Evolutionary conservation across 176 grass and related monocot genomes (phyloP), one percentile per base, ranked within the genome.

Genomic region (Bolboschoenus planiculmis): DNA sequence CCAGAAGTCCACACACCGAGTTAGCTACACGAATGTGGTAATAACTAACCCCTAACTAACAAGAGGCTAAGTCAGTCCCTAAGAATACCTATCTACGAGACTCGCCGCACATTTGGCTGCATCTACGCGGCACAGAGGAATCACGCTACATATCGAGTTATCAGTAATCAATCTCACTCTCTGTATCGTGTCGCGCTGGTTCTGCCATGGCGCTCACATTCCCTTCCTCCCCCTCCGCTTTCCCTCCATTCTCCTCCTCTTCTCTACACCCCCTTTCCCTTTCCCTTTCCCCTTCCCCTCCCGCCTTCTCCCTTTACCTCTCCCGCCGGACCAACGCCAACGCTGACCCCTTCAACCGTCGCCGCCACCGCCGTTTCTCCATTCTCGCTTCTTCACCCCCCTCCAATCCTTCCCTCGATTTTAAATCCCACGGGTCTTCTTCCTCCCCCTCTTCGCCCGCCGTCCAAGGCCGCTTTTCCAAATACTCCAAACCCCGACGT

Each of bases 321-420:
- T 82, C 87, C 23, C 66, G 83, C 5, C 86, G 67, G 67, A 65
- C 78, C 46, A 89, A 80, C 34, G 33, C 34, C 31, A 66, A 66
- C 29, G 1, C 42, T 0, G 4, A 29, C 0, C 71, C 42, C 43
- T 29, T 85, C 80, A 50, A 63, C 35, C 35, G 48, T 13, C 84
- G 80, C 34, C 80, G 59, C 11, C 84, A 53, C 91, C 90, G 89
- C 84, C 88, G 94, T 75, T 56, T 84, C 70, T 68, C 66, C 4
- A n/a, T n/a, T 77, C 68, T n/a, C 23, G 6, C 43, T 24, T 15
- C 64, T 4, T 48, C 81, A 10, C 76, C 85, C 70, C n/a, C 50
- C 40, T 66, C 65, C 30, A 84, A 21, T 27, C 56, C 84, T 27
- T 77, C 13, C 64, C 67, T 83, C 76, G 21, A 18, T 54, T 92